These are phyloP conservation scores for Hypoxylon sp. DNA, from an alignment of 2,329 filamentous ascomycete genomes.

Conservation along the genomic window DNA sequence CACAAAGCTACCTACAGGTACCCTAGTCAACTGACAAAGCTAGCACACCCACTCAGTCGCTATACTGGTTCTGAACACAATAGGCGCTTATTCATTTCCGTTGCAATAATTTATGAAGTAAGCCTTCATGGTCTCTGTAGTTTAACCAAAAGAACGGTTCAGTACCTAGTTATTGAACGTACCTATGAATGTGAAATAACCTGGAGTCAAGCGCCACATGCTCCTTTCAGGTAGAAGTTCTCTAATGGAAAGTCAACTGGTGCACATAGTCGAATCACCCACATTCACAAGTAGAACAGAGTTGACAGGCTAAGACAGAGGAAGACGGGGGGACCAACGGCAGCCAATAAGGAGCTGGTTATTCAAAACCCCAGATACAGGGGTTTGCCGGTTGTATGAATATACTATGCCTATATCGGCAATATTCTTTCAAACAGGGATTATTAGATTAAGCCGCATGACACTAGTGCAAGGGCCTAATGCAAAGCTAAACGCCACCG, in stretches of 20 bases:
- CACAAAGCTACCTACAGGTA: too few species aligned
- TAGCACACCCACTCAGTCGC: too few species aligned
- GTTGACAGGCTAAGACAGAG: not conserved
- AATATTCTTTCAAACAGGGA: too few species aligned
- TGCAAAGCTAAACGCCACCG: constrained; percentile 14
- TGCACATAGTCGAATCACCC: too few species aligned
- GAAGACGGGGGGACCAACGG: not conserved
- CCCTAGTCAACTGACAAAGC: too few species aligned
- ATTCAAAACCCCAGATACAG: not conserved
- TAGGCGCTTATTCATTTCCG: too few species aligned
- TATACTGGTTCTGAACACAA: too few species aligned
- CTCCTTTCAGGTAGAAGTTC: not conserved
- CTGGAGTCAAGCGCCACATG: not conserved
- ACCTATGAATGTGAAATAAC: not conserved
- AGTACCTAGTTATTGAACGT: not conserved
- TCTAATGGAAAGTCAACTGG: not conserved
- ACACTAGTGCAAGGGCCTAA: not conserved
- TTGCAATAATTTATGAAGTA: too few species aligned
- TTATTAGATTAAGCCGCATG: not conserved
- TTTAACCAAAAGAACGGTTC: not conserved
- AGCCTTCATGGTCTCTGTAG: not conserved
- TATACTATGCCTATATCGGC: not conserved
- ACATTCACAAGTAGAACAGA: too few species aligned
- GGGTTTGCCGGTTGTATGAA: not conserved
- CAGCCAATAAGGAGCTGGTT: not conserved